Percentiles rank a stretch among this genome's conserved stretches.
phyloP scores from a whole-genome alignment of 2,329 filamentous ascomycete species.

The Orbilia brochopaga region DNA sequence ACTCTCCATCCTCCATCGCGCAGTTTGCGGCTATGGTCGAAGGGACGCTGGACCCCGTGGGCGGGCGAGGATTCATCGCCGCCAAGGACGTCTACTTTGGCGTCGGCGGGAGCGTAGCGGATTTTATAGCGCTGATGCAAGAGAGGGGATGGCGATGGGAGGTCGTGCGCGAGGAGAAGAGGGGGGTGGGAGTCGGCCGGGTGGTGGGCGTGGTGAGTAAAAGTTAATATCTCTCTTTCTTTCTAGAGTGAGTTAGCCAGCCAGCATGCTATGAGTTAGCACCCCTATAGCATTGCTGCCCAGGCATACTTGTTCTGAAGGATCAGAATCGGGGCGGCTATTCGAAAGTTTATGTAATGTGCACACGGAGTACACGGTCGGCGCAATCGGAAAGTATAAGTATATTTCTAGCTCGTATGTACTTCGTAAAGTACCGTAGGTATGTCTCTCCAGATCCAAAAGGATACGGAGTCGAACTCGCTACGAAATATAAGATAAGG shows the following conservation, averaged over 20 bases:
- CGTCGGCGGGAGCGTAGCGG: constrained; percentile 79
- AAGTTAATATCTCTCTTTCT: constrained; percentile 33
- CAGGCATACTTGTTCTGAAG: constrained; percentile 5
- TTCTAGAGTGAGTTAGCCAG: too few species aligned
- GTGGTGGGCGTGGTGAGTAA: constrained; percentile 52
- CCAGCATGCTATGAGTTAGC: too few species aligned
- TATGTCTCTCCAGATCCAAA: too few species aligned
- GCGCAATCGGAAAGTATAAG: too few species aligned
- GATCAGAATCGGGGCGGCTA: constrained; percentile 9
- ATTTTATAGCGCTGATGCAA: constrained; percentile 64
- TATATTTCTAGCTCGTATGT: too few species aligned
- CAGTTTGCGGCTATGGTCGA: constrained; percentile 73
- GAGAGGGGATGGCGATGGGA: constrained; percentile 29
- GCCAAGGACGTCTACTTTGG: constrained; percentile 85
- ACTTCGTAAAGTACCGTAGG: too few species aligned
- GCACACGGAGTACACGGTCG: too few species aligned
- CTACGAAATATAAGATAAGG: too few species aligned
- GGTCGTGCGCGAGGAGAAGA: constrained; percentile 41
- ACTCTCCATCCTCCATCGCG: constrained; percentile 73
- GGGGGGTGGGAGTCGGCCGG: constrained; percentile 49
- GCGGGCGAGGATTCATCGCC: constrained; percentile 70
- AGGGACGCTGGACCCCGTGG: constrained; percentile 64
- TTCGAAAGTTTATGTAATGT: too few species aligned
- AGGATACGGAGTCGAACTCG: not conserved
- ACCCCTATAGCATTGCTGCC: too few species aligned